These are phyloP conservation scores for Psilocybe subaeruginosa DNA, from an alignment of 768 basidiomycete species.

Conservation along the genomic window DNA sequence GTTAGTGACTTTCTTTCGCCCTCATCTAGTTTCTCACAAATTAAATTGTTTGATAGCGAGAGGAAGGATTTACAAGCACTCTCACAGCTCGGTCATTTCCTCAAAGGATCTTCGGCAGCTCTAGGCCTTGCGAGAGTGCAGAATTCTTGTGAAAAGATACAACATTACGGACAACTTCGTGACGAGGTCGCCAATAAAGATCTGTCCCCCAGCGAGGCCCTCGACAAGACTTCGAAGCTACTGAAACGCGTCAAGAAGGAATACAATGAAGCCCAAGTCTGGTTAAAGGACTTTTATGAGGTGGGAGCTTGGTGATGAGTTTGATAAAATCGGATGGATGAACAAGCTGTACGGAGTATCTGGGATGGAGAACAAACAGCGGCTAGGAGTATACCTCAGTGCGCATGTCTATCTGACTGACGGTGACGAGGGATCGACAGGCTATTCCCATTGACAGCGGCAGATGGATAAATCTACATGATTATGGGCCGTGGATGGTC, in stretches of 20 bases:
- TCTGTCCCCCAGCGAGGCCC: conserved; percentile 51
- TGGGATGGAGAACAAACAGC: conserved; percentile 4
- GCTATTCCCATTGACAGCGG: conserved; percentile 1
- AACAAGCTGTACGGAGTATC: not conserved
- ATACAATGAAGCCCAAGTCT: conserved; percentile 67
- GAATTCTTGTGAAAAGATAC: conserved; percentile 86
- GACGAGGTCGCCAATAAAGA: conserved; percentile 55
- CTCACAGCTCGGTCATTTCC: conserved; percentile 85
- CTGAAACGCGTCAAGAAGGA: conserved; percentile 66
- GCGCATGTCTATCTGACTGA: conserved; percentile 7
- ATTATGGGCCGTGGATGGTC: not conserved
- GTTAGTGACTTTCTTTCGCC: conserved; percentile 50
- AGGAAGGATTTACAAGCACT: conserved; percentile 65
- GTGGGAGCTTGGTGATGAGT: not conserved
- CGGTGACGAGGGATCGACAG: conserved; percentile 1
- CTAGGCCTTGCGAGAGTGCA: conserved; percentile 85
- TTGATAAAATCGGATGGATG: conserved; percentile 11
- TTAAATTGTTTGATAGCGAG: conserved; percentile 39
- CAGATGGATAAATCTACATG: conserved; percentile 10
- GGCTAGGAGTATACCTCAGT: conserved; percentile 7
- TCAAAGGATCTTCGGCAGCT: conserved; percentile 97
- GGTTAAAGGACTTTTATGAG: conserved; percentile 56
- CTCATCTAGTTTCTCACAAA: not conserved
- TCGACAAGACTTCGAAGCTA: conserved; percentile 57
- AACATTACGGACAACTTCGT: conserved; percentile 76